Conservation (phyloP, 2,329 filamentous ascomycete genomes). For the Penicillium corylophilum region DNA sequence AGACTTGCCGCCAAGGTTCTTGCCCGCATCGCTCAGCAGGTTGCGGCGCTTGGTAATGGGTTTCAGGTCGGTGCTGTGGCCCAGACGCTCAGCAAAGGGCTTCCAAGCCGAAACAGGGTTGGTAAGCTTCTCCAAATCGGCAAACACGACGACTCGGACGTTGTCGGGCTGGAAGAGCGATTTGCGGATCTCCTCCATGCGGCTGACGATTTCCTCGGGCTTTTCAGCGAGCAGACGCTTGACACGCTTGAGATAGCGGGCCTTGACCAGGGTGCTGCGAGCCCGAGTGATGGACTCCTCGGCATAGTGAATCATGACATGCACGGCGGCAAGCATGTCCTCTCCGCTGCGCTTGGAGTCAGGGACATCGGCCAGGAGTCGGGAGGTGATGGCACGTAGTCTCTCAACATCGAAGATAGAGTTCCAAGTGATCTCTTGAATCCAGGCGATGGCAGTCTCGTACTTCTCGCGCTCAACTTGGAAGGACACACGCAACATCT, state of each 20-base stretch:
- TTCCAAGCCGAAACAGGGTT: slow-evolving; percentile 81
- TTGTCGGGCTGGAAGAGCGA: slow-evolving; percentile 81
- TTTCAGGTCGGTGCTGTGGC: slow-evolving; percentile 56
- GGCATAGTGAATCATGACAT: slow-evolving; percentile 78
- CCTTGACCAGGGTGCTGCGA: slow-evolving; percentile 79
- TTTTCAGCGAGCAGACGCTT: slow-evolving; percentile 76
- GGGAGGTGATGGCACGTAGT: slow-evolving; percentile 64
- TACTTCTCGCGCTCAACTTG: slow-evolving; percentile 90
- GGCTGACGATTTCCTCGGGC: slow-evolving; percentile 70
- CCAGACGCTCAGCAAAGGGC: slow-evolving; percentile 55
- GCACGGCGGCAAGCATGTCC: slow-evolving; percentile 59
- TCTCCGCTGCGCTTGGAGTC: slow-evolving; percentile 83
- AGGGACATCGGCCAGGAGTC: slow-evolving; percentile 86
- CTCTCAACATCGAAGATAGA: slow-evolving; percentile 78
- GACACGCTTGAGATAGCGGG: slow-evolving; percentile 80
- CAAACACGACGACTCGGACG: slow-evolving; percentile 79
- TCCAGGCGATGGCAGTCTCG: slow-evolving; percentile 74
- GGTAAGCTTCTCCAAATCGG: slow-evolving; percentile 71
- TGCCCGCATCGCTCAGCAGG: slow-evolving; percentile 73
- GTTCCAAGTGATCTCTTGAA: slow-evolving; percentile 82
- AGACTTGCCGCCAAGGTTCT: slow-evolving; percentile 69
- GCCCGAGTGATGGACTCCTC: slow-evolving; percentile 73
- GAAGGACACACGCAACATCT: slow-evolving; percentile 78
- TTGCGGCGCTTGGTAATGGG: slow-evolving; percentile 69
- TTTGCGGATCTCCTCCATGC: slow-evolving; percentile 73